Evolutionary conservation across 2,329 filamentous ascomycete genomes (phyloP).

Genomic region (Penicillium verrucosum): DNA sequence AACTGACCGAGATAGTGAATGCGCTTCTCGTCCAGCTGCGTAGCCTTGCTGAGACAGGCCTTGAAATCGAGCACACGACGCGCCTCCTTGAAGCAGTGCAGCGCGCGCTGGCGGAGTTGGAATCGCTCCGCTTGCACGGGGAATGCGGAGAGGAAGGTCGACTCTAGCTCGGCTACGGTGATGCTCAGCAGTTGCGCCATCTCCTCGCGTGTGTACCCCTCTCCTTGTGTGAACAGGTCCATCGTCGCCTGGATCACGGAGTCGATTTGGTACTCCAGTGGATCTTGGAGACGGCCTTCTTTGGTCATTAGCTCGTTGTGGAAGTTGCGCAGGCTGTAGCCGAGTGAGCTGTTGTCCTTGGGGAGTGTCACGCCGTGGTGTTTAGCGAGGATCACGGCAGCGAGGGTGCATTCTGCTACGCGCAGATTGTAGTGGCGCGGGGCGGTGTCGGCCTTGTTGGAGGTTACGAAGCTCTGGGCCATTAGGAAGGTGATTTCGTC

Average conservation of each 20-base stretch:
- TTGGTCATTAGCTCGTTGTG: slow-evolving; percentile 73
- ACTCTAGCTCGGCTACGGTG: slow-evolving; percentile 67
- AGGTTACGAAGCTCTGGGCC: slow-evolving; percentile 88
- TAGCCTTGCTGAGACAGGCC: slow-evolving; percentile 60
- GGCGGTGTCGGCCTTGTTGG: slow-evolving; percentile 91
- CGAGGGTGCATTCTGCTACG: slow-evolving; percentile 91
- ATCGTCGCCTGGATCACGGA: slow-evolving; percentile 68
- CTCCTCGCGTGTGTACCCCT: slow-evolving; percentile 86
- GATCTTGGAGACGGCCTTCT: slow-evolving; percentile 46
- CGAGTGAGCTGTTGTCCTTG: slow-evolving; percentile 75
- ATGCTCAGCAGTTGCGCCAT: slow-evolving; percentile 70
- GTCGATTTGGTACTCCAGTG: slow-evolving; percentile 65
- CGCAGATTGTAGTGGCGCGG: slow-evolving; percentile 95
- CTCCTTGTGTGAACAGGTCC: slow-evolving; percentile 68
- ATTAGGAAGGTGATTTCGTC: slow-evolving; percentile 89
- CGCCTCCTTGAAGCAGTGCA: slow-evolving; percentile 90
- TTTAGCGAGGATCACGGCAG: slow-evolving; percentile 65
- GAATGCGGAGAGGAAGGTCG: slow-evolving; percentile 80
- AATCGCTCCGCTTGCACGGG: slow-evolving; percentile 84
- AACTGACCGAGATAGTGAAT: slow-evolving; percentile 72
- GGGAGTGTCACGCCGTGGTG: slow-evolving; percentile 63
- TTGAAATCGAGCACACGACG: slow-evolving; percentile 81
- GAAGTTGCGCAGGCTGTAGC: slow-evolving; percentile 79
- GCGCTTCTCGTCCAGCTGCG: slow-evolving; percentile 61
- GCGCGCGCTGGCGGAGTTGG: slow-evolving; percentile 79